Conservation (phyloP, 192 early-diverging fungal genomes). For the Coemansia sp. region DNA sequence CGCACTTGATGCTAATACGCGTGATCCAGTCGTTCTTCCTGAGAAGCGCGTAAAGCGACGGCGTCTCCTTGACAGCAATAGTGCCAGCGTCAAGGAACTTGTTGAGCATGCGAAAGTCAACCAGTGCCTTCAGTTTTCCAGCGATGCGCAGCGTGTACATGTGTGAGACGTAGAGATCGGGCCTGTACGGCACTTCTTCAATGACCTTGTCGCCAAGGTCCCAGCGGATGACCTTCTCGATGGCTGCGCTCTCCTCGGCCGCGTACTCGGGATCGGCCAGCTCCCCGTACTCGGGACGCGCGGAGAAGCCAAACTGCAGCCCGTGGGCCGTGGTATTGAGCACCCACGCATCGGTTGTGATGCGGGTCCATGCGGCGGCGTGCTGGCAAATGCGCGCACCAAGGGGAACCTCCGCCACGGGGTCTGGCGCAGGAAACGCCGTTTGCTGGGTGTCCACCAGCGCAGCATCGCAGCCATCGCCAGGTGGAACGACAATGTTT, state of each 20-base stretch:
- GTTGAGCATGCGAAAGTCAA: conserved; percentile 50
- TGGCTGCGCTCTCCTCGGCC: conserved; percentile 41
- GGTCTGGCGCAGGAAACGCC: background rate
- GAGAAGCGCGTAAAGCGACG: conserved; percentile 38
- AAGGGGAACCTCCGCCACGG: conserved; percentile 29
- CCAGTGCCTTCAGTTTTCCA: conserved; percentile 42
- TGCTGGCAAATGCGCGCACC: conserved; percentile 39
- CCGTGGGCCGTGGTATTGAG: conserved; percentile 35
- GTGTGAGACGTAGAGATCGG: conserved; percentile 44
- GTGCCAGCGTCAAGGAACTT: conserved; percentile 39
- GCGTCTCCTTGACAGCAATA: conserved; percentile 26
- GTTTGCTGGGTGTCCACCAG: background rate
- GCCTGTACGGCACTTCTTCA: conserved; percentile 35
- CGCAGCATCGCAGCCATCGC: background rate
- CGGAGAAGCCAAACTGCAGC: conserved; percentile 40
- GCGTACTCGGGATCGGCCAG: conserved; percentile 34
- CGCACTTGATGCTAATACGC: conserved; percentile 50
- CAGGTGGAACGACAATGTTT: background rate
- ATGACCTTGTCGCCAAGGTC: conserved; percentile 53
- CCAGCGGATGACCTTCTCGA: conserved; percentile 52
- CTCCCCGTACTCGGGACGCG: conserved; percentile 16
- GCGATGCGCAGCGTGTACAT: conserved; percentile 49
- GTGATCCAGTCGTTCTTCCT: conserved; percentile 41
- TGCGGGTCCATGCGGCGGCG: conserved; percentile 26
- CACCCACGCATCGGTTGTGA: conserved; percentile 34